Evolutionary conservation across 2,329 filamentous ascomycete species (phyloP), one percentile per base, ranked within the genome.

Genomic region (Penicillium sp.): DNA sequence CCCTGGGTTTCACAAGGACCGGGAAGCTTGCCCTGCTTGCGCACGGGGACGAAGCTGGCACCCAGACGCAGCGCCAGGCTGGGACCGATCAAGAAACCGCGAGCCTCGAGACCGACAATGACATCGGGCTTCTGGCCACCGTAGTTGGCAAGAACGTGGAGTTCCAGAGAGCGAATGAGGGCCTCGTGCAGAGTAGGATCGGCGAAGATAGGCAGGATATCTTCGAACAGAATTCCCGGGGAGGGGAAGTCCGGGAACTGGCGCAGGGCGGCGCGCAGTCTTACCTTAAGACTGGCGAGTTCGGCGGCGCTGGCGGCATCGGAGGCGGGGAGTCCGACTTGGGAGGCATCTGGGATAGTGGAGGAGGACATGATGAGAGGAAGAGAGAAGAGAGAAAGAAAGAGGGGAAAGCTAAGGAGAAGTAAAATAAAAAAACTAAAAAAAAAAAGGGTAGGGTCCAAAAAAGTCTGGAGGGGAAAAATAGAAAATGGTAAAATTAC

Each of bases 131-230:
- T 86, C 67, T 79, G 74, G 61, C 79, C 76, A 58, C 75, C 73
- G 67, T 87, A 87, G 59, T 81, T 80, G 66, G 87, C 78, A 53
- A 82, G 77, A 61, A 96, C 82, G 74, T 96, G 88, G 59, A 97
- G 81, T 76, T 96, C 89, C 64, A 97, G 88, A 45, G 91, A 90
- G 67, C 86, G 84, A 72, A 97, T 80, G 55, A 99, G 87, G 52
- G 85, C 82, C 64, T 83, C 80, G 78, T 97, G 93, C 58, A 89
- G 81, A 47, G 74, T 70, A 51, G 87, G 85, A 70, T 91, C 83
- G 72, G 90, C 86, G 80, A 99, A 97, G 71, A 97, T 87, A 58
- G 94, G 94, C 75, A 99, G 87, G 77, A 99, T 97, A 73, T 99
- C 94, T 79, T 97, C 91, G 77, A 99, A 99, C 68, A 96, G 82